phyloP scores from a whole-genome alignment of 345 rosid species.

The Hibiscus trionum region DNA sequence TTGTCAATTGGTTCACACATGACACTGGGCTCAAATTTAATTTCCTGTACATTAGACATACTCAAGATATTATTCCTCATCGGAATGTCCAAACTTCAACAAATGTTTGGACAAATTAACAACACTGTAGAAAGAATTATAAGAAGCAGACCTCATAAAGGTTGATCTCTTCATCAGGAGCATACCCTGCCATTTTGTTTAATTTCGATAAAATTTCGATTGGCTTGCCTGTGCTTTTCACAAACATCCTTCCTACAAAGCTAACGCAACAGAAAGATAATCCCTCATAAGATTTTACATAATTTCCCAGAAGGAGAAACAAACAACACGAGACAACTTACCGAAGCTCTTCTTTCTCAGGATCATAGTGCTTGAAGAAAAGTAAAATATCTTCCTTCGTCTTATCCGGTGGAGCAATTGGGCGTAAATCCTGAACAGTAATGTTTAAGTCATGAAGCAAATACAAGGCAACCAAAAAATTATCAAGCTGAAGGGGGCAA shows the following conservation, averaged over 20 bases:
- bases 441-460: conserved; percentile 6
- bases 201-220: conserved; percentile 46
- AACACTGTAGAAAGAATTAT: background rate
- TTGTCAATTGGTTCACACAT: conserved; percentile 64
- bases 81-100: background rate
- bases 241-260: conserved; percentile 58
- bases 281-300: background rate
- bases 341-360: conserved; percentile 55
- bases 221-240: conserved; percentile 52
- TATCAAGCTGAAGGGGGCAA: background rate
- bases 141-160: conserved; percentile 56
- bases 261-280: conserved; percentile 23
- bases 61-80: background rate
- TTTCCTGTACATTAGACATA: conserved; percentile 45
- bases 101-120: background rate
- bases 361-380: conserved; percentile 71
- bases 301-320: background rate
- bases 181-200: conserved; percentile 66
- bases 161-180: conserved; percentile 57
- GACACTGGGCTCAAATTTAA: conserved; percentile 58
- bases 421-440: conserved; percentile 42
- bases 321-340: conserved; percentile 14
- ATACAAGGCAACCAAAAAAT: background rate
- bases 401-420: conserved; percentile 48
- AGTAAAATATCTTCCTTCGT: conserved; percentile 61